Percentiles rank a stretch among this genome's conserved stretches.
These are phyloP conservation scores for Liquidambar formosana DNA, from an alignment of 164 flowering plant species.

Conservation along the genomic window DNA sequence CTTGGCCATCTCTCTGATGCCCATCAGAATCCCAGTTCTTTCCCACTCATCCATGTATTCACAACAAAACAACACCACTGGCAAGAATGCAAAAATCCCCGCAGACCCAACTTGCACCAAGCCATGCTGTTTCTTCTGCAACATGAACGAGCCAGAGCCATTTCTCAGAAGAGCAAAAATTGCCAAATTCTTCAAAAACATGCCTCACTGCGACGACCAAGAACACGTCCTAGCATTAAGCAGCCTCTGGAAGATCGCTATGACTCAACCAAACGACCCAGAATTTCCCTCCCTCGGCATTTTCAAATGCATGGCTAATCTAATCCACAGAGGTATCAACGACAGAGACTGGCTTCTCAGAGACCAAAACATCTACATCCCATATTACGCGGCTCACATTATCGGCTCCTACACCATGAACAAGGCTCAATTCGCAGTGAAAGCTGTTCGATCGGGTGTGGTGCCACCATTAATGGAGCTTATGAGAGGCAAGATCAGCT, in stretches of 20 bases:
- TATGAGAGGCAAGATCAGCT: slow-evolving; percentile 65
- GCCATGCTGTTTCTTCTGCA: slow-evolving; percentile 71
- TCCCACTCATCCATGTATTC: slow-evolving; percentile 20
- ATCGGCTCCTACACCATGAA: slow-evolving; percentile 93
- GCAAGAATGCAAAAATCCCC: neutral
- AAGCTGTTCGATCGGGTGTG: slow-evolving; percentile 62
- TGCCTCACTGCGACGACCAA: slow-evolving; percentile 46
- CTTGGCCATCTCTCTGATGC: neutral
- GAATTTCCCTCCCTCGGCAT: slow-evolving; percentile 77
- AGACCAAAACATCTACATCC: slow-evolving; percentile 72
- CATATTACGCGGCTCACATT: slow-evolving; percentile 89
- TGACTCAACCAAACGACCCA: slow-evolving; percentile 72
- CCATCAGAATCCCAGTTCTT: slow-evolving; percentile 6
- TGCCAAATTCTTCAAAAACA: slow-evolving; percentile 45
- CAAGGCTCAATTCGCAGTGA: slow-evolving; percentile 55
- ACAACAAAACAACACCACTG: slow-evolving; percentile 9
- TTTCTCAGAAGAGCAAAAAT: slow-evolving; percentile 39
- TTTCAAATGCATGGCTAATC: slow-evolving; percentile 62
- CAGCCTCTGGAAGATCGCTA: slow-evolving; percentile 73
- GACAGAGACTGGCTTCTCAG: slow-evolving; percentile 54
- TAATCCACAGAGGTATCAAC: slow-evolving; percentile 45
- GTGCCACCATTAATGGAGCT: slow-evolving; percentile 70
- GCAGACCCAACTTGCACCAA: slow-evolving; percentile 26
- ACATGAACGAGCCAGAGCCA: slow-evolving; percentile 56
- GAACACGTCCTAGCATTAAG: slow-evolving; percentile 64